Conservation (phyloP, 139 green algal genomes). For the Coelastrella sp. region DNA sequence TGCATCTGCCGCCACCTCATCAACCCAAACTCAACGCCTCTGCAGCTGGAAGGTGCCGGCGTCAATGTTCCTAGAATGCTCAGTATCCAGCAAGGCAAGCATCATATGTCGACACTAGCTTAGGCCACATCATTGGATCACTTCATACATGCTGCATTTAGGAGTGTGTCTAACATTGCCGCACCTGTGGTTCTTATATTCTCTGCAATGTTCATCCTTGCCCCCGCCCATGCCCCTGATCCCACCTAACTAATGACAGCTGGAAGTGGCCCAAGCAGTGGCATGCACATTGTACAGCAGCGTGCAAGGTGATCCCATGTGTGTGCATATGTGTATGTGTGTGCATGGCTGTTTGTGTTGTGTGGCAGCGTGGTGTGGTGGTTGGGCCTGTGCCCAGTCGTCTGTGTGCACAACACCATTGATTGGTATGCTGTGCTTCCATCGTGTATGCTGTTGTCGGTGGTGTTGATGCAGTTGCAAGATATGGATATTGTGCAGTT, state of each 20-base stretch:
- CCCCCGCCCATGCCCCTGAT: neutral
- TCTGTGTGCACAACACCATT: too few relatives aligned
- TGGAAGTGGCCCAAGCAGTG: conserved; percentile 45
- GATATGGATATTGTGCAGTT: too few relatives aligned
- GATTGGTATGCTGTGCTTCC: too few relatives aligned
- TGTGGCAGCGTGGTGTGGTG: too few relatives aligned
- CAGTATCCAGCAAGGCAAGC: conserved; percentile 18
- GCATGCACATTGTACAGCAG: conserved; percentile 31
- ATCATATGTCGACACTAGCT: too few relatives aligned
- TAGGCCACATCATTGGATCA: too few relatives aligned
- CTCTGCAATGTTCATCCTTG: neutral
- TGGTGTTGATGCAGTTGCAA: too few relatives aligned
- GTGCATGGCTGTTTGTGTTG: neutral
- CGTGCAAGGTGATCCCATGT: conserved; percentile 19
- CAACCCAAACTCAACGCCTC: neutral
- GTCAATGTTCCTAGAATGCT: conserved; percentile 29
- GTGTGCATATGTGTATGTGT: neutral
- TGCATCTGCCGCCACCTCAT: neutral
- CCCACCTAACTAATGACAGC: conserved; percentile 13
- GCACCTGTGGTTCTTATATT: conserved; percentile 1
- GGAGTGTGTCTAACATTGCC: conserved; percentile 40
- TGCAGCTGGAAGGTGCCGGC: conserved; percentile 13
- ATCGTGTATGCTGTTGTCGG: too few relatives aligned
- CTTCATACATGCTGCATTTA: conserved; percentile 31
- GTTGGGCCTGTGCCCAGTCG: too few relatives aligned